Base-by-base conservation (phyloP, 331 rosid genomes). In the Erythrophleum ivorense region DNA sequence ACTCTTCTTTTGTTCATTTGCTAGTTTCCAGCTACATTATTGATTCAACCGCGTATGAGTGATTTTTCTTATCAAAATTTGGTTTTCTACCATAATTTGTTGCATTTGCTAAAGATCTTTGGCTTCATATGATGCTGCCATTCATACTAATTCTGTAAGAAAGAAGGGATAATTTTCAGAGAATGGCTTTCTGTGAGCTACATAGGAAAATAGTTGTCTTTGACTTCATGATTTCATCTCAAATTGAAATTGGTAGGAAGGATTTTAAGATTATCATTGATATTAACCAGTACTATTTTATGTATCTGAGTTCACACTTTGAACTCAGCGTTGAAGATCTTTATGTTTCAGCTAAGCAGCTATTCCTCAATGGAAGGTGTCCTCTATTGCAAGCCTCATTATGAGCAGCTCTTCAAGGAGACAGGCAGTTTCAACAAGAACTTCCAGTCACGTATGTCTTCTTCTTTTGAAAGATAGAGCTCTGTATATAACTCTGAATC, bases 321-420 rank as follows among this genome's bases (percentile, higher is more conserved):
- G 73, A 10, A 41, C 76, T 36, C 66, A 46, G 33, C 21, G 21
- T 67, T 75, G 68, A 24, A 71, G 45, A 59, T 43, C 41, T 86
- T 75, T 58, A 31, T 87, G 77, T 75, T 88, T 84, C 91, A 95
- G 98, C 86, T 93, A 74, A 95, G 98, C 86, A 91, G 76, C 89
- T 95, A 93, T 85, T 95, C 98, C 75, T 95, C 98, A 57, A 93
- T 95, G 98, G 98, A 95, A 83, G 98, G 98, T 76, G 92, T 95
- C 78, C 88, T 91, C 31, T 95, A 95, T 84, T 95, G 99, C 62
- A 93, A 95, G 87, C 99, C 99, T 84, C 98, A 93, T 80, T 95
- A 89, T 80, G 98, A 91, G 89, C 98, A 93, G 88, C 99, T 95
- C 70, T 95, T 95, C 91, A 95, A 91, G 89, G 99, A 91, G 87